Evolutionary conservation across 2,329 filamentous ascomycete genomes (phyloP).

Genomic region (Conoideocrella luteorostrata): DNA sequence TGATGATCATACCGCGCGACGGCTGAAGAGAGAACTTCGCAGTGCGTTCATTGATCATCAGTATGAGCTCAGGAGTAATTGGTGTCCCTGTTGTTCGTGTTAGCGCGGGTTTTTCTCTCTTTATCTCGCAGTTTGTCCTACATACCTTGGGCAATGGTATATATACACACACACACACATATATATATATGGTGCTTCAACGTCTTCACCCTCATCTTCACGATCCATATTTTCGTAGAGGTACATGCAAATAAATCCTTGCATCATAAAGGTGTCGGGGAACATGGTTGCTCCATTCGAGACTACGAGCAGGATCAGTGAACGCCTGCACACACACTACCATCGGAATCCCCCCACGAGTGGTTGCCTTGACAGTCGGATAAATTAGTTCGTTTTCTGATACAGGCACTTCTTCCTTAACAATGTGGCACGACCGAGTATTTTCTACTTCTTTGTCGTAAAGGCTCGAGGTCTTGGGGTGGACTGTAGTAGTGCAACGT

Average conservation of each 20-base stretch:
- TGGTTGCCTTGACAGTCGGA: constrained; percentile 6
- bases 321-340: too few species aligned
- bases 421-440: background rate
- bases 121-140: too few species aligned
- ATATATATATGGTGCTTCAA: constrained; percentile 11
- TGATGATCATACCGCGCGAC: constrained; percentile 12
- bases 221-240: constrained; percentile 13
- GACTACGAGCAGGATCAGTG: constrained; percentile 3
- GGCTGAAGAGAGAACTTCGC: constrained; percentile 15
- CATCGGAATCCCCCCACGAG: background rate
- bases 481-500: constrained; percentile 12
- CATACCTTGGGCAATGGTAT: constrained; percentile 13
- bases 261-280: constrained; percentile 17
- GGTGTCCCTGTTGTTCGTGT: constrained; percentile 11
- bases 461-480: constrained; percentile 4
- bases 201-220: constrained; percentile 4
- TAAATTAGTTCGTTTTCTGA: constrained; percentile 11
- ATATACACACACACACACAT: too few species aligned
- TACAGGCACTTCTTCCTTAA: constrained; percentile 11
- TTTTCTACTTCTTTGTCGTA: constrained; percentile 9
- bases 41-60: constrained; percentile 13
- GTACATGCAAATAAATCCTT: constrained; percentile 12
- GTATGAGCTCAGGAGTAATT: constrained; percentile 10
- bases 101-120: too few species aligned
- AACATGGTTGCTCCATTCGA: constrained; percentile 16